Conservation (phyloP, 2,329 filamentous ascomycete genomes). For the Curvularia eragrostidis region DNA sequence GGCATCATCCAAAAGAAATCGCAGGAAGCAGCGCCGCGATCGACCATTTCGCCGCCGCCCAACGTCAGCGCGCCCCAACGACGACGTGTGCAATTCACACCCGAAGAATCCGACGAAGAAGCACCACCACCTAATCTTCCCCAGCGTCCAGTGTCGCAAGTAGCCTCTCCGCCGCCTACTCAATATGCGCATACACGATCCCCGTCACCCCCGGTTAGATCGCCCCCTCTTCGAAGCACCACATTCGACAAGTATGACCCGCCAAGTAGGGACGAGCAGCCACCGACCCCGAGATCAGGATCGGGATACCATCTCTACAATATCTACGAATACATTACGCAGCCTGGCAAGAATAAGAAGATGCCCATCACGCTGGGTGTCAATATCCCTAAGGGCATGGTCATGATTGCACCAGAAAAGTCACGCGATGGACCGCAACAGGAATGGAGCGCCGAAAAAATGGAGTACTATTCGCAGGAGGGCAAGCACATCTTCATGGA, state of each 20-base stretch:
- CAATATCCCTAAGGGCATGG: conserved; percentile 84
- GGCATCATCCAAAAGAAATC: conserved; percentile 59
- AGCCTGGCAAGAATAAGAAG: conserved; percentile 96
- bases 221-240: conserved; percentile 49
- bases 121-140: conserved; percentile 67
- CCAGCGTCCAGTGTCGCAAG: conserved; percentile 65
- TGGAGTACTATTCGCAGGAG: conserved; percentile 97
- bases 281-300: conserved; percentile 59
- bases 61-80: conserved; percentile 55
- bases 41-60: conserved; percentile 58
- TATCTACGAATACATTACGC: conserved; percentile 96
- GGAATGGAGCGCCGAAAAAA: conserved; percentile 92
- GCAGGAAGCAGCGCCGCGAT: conserved; percentile 44
- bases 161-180: conserved; percentile 57
- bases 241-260: conserved; percentile 54
- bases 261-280: conserved; percentile 48
- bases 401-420: conserved; percentile 89
- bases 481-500: conserved; percentile 98
- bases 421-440: conserved; percentile 81
- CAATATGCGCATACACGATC: conserved; percentile 52
- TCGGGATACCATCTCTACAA: conserved; percentile 94
- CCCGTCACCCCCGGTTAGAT: conserved; percentile 43
- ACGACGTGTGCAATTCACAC: conserved; percentile 63
- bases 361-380: conserved; percentile 98
- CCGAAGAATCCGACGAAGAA: conserved; percentile 73